Conservation (phyloP, 2,329 filamentous ascomycete species). For the Penicillium sp. region DNA sequence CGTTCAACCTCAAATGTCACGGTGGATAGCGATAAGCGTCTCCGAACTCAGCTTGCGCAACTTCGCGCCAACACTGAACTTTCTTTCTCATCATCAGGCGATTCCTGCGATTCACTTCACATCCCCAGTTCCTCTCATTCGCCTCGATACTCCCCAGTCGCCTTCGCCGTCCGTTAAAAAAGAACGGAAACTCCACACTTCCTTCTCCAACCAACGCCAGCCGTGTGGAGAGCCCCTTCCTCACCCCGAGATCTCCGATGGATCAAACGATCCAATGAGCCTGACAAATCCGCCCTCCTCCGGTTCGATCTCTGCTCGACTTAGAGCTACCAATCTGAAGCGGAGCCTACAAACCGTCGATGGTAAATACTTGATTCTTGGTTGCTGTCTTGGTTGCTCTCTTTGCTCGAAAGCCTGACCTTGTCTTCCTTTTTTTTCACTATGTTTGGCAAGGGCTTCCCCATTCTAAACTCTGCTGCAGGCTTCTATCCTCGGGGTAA, state of each 20-base stretch:
- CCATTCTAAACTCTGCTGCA: constrained; percentile 35
- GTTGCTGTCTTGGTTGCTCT: constrained; percentile 11
- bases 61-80: not conserved
- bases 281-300: constrained; percentile 42
- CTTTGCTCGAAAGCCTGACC: constrained; percentile 8
- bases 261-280: constrained; percentile 33
- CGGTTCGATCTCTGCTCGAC: constrained; percentile 37
- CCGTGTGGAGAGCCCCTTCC: not conserved
- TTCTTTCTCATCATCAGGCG: not conserved
- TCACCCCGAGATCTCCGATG: constrained; percentile 1
- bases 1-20: not conserved
- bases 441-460: constrained; percentile 42
- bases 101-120: not conserved
- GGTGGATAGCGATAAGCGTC: not conserved
- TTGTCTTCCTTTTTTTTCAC: constrained; percentile 18
- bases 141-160: not conserved
- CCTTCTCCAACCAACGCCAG: not conserved
- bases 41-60: not conserved
- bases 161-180: not conserved
- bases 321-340: constrained; percentile 38
- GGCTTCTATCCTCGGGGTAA: constrained; percentile 43
- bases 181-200: not conserved
- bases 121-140: not conserved
- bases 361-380: constrained; percentile 37
- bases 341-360: constrained; percentile 44